Base-by-base conservation (phyloP, 768 basidiomycete species). In the Clitopilus passeckerianus region DNA sequence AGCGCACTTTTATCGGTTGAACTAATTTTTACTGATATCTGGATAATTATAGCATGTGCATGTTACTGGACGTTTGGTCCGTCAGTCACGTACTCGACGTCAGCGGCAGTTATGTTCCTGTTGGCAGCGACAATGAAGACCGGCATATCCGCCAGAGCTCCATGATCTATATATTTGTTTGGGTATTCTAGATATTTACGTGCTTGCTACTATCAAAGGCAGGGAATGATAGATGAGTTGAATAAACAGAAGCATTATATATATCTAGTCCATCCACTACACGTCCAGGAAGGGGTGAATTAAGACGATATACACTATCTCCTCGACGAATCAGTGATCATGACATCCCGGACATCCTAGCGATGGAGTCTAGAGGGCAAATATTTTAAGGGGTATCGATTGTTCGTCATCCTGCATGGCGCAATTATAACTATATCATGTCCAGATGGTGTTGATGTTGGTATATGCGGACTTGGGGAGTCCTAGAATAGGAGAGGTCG, bases 41-140 rank as follows among this genome's bases (percentile, higher is more conserved):
- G 46, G 18, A 46, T 37, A 63, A 94, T 41, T 9, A 41, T 18
- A 50, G 92, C 92, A 5, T 94, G 92, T 70, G 91, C 84, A 27
- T 86, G 85, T 12, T 94, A 94, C 68, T 94, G 92, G 92, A 90
- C 91, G 3, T 86, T 93, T 65, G 91, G 91, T 4, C 92, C 92
- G 44, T 83, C 89, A 7, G 61, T 78, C 52, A 94, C 91, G n/a
- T 94, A 94, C 60, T 75, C 77, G 1, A 70, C 80, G 12, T 81
- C 86, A 43, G 88, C 86, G 0, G 61, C 81, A 22, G 83, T 86
- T 0, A 93, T 91, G 89, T 68, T 82, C 15, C 72, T 73, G 20
- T 73, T 94, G 56, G 80, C 84, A 2, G 62, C 68, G 18, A 72
- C 72, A 53, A 92, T 93, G 89, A 78, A 73, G 65, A 70, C 75